phyloP scores from a whole-genome alignment of 495 filamentous ascomycete genomes.

The Parachaetomium inaequale region DNA sequence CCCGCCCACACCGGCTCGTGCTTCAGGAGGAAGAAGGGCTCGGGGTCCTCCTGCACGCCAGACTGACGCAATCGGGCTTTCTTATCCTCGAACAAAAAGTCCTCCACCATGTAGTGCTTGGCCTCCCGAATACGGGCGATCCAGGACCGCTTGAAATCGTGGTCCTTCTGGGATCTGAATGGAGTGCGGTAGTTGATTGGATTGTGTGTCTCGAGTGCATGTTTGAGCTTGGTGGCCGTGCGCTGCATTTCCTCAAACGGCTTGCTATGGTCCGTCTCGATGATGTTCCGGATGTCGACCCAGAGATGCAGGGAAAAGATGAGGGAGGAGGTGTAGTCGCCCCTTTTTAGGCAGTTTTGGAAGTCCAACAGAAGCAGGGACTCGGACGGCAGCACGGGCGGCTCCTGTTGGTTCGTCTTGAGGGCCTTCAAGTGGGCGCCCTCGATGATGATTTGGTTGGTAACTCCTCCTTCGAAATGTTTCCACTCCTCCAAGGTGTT shows the following conservation, averaged over 20 bases:
- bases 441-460: constrained; percentile 22
- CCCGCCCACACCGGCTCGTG: constrained; percentile 30
- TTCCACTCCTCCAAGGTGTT: constrained; percentile 14
- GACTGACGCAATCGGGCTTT: constrained; percentile 5
- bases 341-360: constrained; percentile 15
- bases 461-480: constrained; percentile 15
- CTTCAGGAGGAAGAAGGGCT: constrained; percentile 22
- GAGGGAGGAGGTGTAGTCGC: constrained; percentile 12
- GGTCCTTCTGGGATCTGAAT: too few relatives aligned
- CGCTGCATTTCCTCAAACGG: constrained; percentile 23
- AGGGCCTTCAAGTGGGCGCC: constrained; percentile 23
- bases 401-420: constrained; percentile 17
- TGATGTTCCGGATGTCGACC: constrained; percentile 32
- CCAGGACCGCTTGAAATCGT: constrained; percentile 19
- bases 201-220: constrained; percentile 12
- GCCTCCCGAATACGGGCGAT: constrained; percentile 19
- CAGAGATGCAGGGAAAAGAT: constrained; percentile 29
- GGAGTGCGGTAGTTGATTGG: neutral
- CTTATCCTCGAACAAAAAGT: constrained; percentile 25
- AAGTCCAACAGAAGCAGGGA: constrained; percentile 24
- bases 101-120: constrained; percentile 18
- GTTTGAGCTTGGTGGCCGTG: constrained; percentile 15
- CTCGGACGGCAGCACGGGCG: constrained; percentile 18
- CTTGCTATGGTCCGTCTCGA: constrained; percentile 23
- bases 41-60: constrained; percentile 12